Evolutionary conservation across 129 eudicot species (phyloP).

Genomic region (Lactuca saligna): DNA sequence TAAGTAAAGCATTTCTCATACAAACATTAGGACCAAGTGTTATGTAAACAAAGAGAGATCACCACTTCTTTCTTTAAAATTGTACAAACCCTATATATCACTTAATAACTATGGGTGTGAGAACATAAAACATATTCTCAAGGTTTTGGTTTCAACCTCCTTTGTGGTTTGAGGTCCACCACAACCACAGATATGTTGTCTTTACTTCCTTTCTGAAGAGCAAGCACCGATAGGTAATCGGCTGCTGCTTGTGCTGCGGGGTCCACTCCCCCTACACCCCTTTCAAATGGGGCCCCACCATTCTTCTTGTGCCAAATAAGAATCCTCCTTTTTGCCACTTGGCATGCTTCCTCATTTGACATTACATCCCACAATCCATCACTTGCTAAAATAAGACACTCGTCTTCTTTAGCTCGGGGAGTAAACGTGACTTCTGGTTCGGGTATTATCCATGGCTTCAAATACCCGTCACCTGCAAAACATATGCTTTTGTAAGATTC

Average conservation of each 20-base stretch:
- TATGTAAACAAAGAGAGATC: slow-evolving; percentile 7
- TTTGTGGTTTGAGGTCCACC: slow-evolving; percentile 76
- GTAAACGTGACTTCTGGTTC: slow-evolving; percentile 71
- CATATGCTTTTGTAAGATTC: background rate
- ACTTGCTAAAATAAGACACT: slow-evolving; percentile 74
- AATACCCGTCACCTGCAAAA: slow-evolving; percentile 69
- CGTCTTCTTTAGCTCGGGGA: slow-evolving; percentile 74
- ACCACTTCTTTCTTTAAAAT: slow-evolving; percentile 5
- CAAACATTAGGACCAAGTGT: slow-evolving; percentile 22
- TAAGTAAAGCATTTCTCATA: slow-evolving; percentile 17
- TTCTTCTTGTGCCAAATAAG: slow-evolving; percentile 81
- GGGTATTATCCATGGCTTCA: slow-evolving; percentile 81
- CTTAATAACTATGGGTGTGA: slow-evolving; percentile 21
- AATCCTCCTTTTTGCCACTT: slow-evolving; percentile 67
- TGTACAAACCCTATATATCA: slow-evolving; percentile 31
- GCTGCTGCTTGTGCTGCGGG: slow-evolving; percentile 85
- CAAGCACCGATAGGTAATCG: slow-evolving; percentile 65
- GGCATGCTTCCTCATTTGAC: slow-evolving; percentile 76
- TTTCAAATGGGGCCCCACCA: slow-evolving; percentile 43
- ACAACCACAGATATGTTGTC: slow-evolving; percentile 79
- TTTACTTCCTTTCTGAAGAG: slow-evolving; percentile 78
- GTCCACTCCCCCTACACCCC: slow-evolving; percentile 48
- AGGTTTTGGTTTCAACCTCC: slow-evolving; percentile 71
- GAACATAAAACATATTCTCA: slow-evolving; percentile 28
- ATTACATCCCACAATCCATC: slow-evolving; percentile 92